Evolutionary conservation across 345 rosid species (phyloP).

Genomic region (Mangifera indica): DNA sequence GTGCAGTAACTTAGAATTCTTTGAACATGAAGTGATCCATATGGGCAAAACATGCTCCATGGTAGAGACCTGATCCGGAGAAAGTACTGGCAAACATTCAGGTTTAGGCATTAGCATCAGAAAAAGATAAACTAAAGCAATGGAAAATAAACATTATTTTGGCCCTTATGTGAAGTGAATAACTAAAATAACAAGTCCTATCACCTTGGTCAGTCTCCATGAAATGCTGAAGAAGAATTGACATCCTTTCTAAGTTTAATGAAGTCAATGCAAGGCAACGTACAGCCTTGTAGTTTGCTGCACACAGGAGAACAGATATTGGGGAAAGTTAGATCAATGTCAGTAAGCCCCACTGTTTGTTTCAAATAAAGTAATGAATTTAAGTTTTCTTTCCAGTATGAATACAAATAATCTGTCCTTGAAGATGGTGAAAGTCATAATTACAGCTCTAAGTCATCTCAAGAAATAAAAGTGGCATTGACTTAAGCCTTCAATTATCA

Average conservation of each 20-base stretch:
- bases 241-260: slow-evolving; percentile 69
- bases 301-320: background rate
- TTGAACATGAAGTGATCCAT: slow-evolving; percentile 46
- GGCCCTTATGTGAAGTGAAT: slow-evolving; percentile 1
- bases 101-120: slow-evolving; percentile 27
- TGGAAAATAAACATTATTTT: background rate
- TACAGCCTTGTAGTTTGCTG: slow-evolving; percentile 95
- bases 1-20: slow-evolving; percentile 39
- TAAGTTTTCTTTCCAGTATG: background rate
- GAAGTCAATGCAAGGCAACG: slow-evolving; percentile 78
- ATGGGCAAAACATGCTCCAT: slow-evolving; percentile 73
- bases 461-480: background rate
- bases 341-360: too few relatives aligned
- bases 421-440: background rate
- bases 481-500: background rate
- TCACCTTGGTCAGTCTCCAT: slow-evolving; percentile 72
- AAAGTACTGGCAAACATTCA: slow-evolving; percentile 62
- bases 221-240: slow-evolving; percentile 67
- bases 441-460: background rate
- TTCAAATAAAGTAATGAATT: too few relatives aligned
- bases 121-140: slow-evolving; percentile 2
- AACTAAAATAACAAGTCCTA: background rate
- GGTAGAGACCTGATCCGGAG: slow-evolving; percentile 69
- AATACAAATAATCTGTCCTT: background rate
- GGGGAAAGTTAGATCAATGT: background rate